Base-by-base conservation (phyloP, 1,284 basidiomycete genomes). In the Anthracocystis walkeri region DNA sequence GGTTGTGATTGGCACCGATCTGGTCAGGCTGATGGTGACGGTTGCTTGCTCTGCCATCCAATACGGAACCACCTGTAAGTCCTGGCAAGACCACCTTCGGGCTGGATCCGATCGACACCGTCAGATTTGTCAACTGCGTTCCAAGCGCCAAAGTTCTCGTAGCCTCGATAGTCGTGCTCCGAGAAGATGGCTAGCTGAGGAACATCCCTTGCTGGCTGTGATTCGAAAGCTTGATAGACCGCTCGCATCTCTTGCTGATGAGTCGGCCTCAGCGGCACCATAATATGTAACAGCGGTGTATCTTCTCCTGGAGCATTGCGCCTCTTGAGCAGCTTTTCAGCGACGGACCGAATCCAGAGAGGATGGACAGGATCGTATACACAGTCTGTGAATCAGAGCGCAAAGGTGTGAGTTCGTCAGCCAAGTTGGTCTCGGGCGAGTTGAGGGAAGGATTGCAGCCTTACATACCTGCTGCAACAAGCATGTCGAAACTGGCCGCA, bases 291-390 rank as follows among this genome's bases (percentile, higher is more conserved):
- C 40, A 74, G 21, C 8, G 77, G 58, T 38, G 25, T 10, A 0
- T n/a, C 11, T n/a, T 10, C 6, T 18, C 23, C n/a, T 2, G 25
- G 10, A 5, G 11, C 18, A 4, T 40, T 10, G 7, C 48, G n/a
- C 48, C 35, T n/a, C 49, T 56, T 23, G 29, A 64, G 48, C 63
- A 69, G 60, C 70, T 64, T 55, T 56, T 66, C 61, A 7, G 78
- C 80, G 0, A 83, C 82, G 4, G 82, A 72, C 3, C 70, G 65
- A 31, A 83, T 80, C 82, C 82, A 83, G 20, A 50, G 16, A 0
- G 82, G 77, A 54, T 83, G 82, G 2, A 69, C 49, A 7, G 76
- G 68, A 52, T 83, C 80, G 58, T 83, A 83, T 23, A 83, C 69
- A 55, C 82, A 83, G 52, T 83, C 82, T 59, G 4, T 10, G 16